phyloP scores from a whole-genome alignment of 345 rosid species.

The Gossypium mustelinum region DNA sequence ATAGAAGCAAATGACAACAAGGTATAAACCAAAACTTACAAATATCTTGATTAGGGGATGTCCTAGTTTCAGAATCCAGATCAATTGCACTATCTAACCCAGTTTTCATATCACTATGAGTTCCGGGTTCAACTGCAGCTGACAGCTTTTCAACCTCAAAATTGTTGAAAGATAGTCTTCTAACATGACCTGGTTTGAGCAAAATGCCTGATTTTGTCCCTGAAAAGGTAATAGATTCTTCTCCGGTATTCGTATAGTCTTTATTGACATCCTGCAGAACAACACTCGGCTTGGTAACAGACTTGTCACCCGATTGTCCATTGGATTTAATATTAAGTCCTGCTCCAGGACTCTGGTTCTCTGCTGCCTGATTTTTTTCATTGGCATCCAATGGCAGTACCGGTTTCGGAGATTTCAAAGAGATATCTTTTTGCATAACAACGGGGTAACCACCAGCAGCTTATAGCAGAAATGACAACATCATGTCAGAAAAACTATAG shows the following conservation, averaged over 20 bases:
- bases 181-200: slow-evolving; percentile 76
- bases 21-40: slow-evolving; percentile 43
- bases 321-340: slow-evolving; percentile 32
- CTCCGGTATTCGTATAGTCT: slow-evolving; percentile 42
- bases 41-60: slow-evolving; percentile 43
- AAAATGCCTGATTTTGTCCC: slow-evolving; percentile 89
- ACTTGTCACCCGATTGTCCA: slow-evolving; percentile 46
- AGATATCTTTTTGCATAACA: slow-evolving; percentile 37
- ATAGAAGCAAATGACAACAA: neutral
- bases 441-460: slow-evolving; percentile 64
- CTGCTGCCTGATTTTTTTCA: slow-evolving; percentile 28
- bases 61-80: slow-evolving; percentile 27
- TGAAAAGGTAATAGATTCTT: slow-evolving; percentile 70
- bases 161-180: slow-evolving; percentile 51
- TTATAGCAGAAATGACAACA: slow-evolving; percentile 31
- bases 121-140: slow-evolving; percentile 40
- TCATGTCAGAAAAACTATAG: slow-evolving; percentile 22
- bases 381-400: slow-evolving; percentile 29
- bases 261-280: slow-evolving; percentile 41
- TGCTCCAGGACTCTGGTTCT: slow-evolving; percentile 34
- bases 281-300: slow-evolving; percentile 32
- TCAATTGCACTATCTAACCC: slow-evolving; percentile 30
- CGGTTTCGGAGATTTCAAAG: slow-evolving; percentile 45
- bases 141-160: slow-evolving; percentile 48
- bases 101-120: slow-evolving; percentile 21